phyloP scores from a whole-genome alignment of 106 monocot species.

The Dioscorea zingiberensis region DNA sequence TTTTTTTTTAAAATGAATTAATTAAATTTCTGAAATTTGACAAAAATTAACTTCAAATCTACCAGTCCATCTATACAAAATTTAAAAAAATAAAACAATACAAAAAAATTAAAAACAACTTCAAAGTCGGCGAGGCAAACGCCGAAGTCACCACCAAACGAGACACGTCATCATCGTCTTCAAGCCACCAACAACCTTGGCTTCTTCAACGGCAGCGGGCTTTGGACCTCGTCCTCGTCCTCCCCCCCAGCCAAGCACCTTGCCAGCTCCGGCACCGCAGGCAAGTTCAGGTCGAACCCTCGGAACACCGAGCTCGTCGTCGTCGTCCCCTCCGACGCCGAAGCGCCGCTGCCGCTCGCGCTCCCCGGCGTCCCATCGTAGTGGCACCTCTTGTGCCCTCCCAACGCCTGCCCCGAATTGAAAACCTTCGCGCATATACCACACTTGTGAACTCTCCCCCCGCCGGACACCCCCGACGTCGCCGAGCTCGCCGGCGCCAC shows the following conservation, averaged over 20 bases:
- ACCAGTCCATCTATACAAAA: no score
- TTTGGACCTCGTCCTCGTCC: constrained; percentile 63
- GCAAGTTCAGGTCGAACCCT: constrained; percentile 39
- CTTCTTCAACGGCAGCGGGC: constrained; percentile 50
- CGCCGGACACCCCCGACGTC: background rate
- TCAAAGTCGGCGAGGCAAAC: no score
- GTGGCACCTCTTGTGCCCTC: constrained; percentile 67
- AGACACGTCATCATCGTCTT: no score
- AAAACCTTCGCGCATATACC: constrained; percentile 36
- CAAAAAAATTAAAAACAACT: no score
- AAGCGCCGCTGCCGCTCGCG: background rate
- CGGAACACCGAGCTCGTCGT: constrained; percentile 3
- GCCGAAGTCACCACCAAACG: no score
- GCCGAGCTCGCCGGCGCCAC: background rate
- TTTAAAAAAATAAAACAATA: no score
- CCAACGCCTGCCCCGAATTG: constrained; percentile 57
- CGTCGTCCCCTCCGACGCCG: constrained; percentile 24
- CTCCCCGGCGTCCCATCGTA: constrained; percentile 43
- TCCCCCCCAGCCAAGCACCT: constrained; percentile 8
- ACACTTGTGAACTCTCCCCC: constrained; percentile 32
- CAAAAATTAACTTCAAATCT: no score
- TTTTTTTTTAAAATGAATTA: no score
- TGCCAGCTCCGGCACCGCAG: constrained; percentile 29
- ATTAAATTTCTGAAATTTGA: no score
- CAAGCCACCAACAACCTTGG: background rate